phyloP scores from a whole-genome alignment of 2,329 filamentous ascomycete genomes.

The Ceratocystis cacaofunesta region DNA sequence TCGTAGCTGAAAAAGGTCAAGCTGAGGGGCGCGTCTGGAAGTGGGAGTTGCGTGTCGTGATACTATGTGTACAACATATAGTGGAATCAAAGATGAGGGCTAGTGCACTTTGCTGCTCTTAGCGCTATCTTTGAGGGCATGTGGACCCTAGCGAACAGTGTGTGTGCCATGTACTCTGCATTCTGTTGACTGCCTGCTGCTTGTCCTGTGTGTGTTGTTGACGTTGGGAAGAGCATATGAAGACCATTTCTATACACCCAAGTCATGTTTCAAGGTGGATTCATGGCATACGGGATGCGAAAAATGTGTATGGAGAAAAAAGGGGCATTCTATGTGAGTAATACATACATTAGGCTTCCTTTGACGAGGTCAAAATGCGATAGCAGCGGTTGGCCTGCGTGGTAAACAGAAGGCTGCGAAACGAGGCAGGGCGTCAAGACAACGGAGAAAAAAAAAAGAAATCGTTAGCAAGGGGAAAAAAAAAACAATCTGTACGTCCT shows the following conservation, averaged over 20 bases:
- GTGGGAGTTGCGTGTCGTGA: not conserved
- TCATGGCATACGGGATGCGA: not conserved
- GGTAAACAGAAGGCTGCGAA: not conserved
- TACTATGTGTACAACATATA: not conserved
- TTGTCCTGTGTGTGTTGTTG: not conserved
- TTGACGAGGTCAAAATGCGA: not conserved
- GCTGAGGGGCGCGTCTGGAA: not conserved
- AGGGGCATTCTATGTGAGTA: not conserved
- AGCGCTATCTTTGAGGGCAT: not conserved
- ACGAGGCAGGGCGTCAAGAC: not conserved
- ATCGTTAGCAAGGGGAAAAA: not conserved
- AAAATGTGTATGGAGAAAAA: not conserved
- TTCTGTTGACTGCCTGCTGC: not conserved
- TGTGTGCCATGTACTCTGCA: not conserved
- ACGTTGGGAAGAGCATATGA: not conserved
- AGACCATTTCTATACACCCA: not conserved
- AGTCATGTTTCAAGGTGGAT: not conserved
- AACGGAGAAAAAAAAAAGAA: not conserved
- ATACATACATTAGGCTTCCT: conserved; percentile 6
- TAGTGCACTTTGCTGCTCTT: not conserved
- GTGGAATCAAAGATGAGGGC: not conserved
- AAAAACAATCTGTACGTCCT: not conserved
- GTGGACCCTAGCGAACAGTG: not conserved
- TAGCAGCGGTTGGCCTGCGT: not conserved
- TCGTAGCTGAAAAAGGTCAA: not conserved